These are phyloP conservation scores for Emiliania huxleyi DNA, from an alignment of 78 protist species.

Conservation along the genomic window DNA sequence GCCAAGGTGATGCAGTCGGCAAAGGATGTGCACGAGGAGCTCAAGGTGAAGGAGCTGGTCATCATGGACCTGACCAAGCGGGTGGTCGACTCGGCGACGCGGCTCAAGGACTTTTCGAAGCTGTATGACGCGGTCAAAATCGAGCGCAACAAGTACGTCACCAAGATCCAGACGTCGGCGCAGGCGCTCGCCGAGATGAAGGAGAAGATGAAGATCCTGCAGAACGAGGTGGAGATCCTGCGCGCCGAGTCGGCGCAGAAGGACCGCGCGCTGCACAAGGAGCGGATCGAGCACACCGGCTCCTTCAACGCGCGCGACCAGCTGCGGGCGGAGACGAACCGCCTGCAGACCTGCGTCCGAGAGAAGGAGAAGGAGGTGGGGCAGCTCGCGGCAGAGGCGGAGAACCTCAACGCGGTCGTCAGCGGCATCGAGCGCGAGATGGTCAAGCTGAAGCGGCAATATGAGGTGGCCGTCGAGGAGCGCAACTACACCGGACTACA, in stretches of 20 bases:
- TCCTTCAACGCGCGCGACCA: neutral
- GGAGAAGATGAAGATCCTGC: slow-evolving; percentile 72
- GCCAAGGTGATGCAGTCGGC: neutral
- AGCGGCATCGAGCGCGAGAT: slow-evolving; percentile 60
- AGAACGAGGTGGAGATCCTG: slow-evolving; percentile 61
- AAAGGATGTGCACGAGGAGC: slow-evolving; percentile 25
- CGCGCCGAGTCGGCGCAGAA: slow-evolving; percentile 34
- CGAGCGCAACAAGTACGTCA: slow-evolving; percentile 58
- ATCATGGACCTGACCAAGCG: slow-evolving; percentile 42
- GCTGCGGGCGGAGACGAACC: slow-evolving; percentile 25
- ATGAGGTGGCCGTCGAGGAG: slow-evolving; percentile 64
- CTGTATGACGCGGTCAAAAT: slow-evolving; percentile 49
- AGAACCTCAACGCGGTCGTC: slow-evolving; percentile 66
- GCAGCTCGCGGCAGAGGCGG: slow-evolving; percentile 61
- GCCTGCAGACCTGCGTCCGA: neutral
- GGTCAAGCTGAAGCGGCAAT: slow-evolving; percentile 58
- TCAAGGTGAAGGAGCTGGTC: slow-evolving; percentile 50
- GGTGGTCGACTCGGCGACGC: neutral
- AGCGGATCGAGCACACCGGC: neutral
- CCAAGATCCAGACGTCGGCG: slow-evolving; percentile 51
- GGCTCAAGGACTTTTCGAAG: slow-evolving; percentile 16
- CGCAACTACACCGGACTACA: slow-evolving; percentile 77
- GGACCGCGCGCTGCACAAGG: slow-evolving; percentile 26
- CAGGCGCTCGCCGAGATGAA: slow-evolving; percentile 65
- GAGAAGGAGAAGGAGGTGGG: slow-evolving; percentile 1